These are phyloP conservation scores for Colletotrichum tabaci DNA, from an alignment of 2,329 filamentous ascomycete species.

Conservation along the genomic window DNA sequence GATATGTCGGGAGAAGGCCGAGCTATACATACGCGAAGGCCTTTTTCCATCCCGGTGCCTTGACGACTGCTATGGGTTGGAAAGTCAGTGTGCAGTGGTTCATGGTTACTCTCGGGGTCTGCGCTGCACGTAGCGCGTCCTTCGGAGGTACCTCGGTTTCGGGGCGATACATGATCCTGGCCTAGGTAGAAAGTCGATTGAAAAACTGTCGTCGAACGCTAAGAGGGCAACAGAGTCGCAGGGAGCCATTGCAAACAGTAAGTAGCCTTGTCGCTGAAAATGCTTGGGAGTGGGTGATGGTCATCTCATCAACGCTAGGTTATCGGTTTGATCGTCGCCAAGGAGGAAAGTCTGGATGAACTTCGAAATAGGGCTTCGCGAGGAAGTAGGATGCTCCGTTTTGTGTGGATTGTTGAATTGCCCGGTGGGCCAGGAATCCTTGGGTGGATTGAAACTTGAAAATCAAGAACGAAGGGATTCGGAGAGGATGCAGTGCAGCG, in stretches of 20 bases:
- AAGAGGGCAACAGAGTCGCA: background rate
- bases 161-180: background rate
- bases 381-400: background rate
- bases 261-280: slow-evolving; percentile 4
- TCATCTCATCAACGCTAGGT: background rate
- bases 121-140: slow-evolving; percentile 3
- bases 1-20: background rate
- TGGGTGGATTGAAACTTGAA: background rate
- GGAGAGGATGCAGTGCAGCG: slow-evolving; percentile 10
- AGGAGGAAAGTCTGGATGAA: slow-evolving; percentile 9
- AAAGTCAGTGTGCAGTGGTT: background rate
- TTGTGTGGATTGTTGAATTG: slow-evolving; percentile 19
- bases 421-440: background rate
- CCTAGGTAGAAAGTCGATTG: no score
- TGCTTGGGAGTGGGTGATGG: background rate
- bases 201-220: no score
- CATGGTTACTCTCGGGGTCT: background rate
- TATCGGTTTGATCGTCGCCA: slow-evolving; percentile 17
- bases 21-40: background rate
- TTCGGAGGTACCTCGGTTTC: background rate
- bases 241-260: slow-evolving; percentile 2
- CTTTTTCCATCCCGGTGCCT: background rate
- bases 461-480: slow-evolving; percentile 26
- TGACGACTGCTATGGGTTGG: background rate
- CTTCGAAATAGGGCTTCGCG: slow-evolving; percentile 7